Evolutionary conservation across 164 flowering plant species (phyloP).

Genomic region (Cinnamomum micranthum): DNA sequence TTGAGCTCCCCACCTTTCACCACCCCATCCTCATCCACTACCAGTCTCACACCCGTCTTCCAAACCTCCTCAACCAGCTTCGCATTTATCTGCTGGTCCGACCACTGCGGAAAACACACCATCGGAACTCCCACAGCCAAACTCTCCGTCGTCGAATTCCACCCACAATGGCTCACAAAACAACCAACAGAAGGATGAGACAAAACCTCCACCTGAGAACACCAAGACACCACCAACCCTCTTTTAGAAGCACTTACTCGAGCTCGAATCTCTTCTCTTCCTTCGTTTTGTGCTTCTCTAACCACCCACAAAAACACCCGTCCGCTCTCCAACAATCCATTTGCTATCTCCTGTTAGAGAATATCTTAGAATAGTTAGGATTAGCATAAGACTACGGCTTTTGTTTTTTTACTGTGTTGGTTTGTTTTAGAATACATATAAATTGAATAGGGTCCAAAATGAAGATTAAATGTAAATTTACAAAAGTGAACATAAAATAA

Average conservation of each 20-base stretch:
- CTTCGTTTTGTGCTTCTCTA: background rate
- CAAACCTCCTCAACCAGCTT: constrained; percentile 51
- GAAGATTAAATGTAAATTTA: no score
- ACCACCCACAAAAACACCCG: constrained; percentile 39
- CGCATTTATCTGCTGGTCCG: constrained; percentile 53
- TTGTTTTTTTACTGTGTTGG: no score
- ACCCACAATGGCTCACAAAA: constrained; percentile 63
- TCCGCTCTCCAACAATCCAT: constrained; percentile 15
- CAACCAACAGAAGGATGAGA: constrained; percentile 48
- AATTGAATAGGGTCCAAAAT: no score
- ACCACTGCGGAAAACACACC: constrained; percentile 44
- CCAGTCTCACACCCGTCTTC: constrained; percentile 41
- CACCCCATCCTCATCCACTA: constrained; percentile 19
- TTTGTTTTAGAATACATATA: no score
- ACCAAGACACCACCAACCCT: constrained; percentile 43
- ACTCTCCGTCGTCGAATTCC: constrained; percentile 61
- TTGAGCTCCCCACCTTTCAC: constrained; percentile 24
- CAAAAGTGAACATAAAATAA: no score
- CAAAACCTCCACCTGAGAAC: constrained; percentile 47
- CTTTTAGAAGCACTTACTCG: background rate
- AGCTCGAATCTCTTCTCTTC: no score
- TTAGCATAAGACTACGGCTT: no score
- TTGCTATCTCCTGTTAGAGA: constrained; percentile 7
- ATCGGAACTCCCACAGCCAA: constrained; percentile 48
- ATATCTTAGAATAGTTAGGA: no score